Evolutionary conservation across 2,329 filamentous ascomycete species (phyloP).

Genomic region (Colletotrichum tofieldiae): DNA sequence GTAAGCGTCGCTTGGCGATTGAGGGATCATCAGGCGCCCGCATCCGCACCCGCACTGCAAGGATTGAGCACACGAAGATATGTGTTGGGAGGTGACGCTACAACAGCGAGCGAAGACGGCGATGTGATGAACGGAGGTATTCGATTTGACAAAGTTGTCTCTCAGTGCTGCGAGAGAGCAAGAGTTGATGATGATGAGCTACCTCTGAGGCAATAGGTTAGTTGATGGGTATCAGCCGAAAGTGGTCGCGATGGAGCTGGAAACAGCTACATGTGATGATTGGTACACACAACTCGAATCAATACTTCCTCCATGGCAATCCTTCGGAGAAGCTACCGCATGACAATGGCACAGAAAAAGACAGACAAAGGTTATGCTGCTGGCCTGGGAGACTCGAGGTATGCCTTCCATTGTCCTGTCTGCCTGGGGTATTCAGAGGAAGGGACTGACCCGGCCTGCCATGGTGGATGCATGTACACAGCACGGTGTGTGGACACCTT

Average conservation of each 20-base stretch:
- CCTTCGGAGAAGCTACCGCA: conserved; percentile 9
- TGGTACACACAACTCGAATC: conserved; percentile 2
- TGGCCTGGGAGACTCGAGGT: not conserved
- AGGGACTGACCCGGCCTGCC: not conserved
- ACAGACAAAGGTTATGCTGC: too few relatives aligned
- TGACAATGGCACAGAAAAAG: conserved; percentile 16
- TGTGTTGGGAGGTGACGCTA: too few relatives aligned
- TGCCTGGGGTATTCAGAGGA: too few relatives aligned
- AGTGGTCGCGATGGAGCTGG: not conserved
- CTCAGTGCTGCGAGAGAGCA: too few relatives aligned
- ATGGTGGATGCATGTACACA: not conserved
- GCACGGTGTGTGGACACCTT: not conserved
- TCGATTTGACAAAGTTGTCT: too few relatives aligned
- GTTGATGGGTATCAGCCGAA: not conserved
- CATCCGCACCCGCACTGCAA: not conserved
- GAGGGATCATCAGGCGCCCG: not conserved
- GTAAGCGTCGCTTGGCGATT: not conserved
- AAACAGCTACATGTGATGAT: not conserved
- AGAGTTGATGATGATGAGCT: too few relatives aligned
- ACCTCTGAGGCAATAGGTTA: not conserved
- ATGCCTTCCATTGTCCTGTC: not conserved
- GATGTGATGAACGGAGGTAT: too few relatives aligned
- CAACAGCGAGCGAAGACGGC: too few relatives aligned
- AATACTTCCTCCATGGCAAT: conserved; percentile 6
- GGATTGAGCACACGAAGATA: too few relatives aligned